A percentile compares a stretch with the other conserved stretches of the same genome.
These are phyloP conservation scores for Penicillium dipodomyicola DNA, from an alignment of 495 filamentous ascomycete species.

Conservation along the genomic window DNA sequence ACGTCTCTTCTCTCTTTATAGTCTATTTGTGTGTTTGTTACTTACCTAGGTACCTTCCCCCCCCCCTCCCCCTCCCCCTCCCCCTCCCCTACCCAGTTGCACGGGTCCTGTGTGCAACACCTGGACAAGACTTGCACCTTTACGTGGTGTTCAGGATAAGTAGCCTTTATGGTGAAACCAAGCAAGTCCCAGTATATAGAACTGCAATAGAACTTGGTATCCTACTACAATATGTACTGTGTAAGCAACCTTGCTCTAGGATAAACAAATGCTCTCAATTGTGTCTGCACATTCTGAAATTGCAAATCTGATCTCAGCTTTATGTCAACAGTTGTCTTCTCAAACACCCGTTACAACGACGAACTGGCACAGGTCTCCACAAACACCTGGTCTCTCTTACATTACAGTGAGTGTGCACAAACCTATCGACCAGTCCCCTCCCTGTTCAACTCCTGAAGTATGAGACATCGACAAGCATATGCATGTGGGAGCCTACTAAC, in stretches of 20 bases:
- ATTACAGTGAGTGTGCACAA: background rate
- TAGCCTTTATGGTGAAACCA: background rate
- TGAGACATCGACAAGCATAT: background rate
- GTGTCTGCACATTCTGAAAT: background rate
- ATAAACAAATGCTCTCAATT: background rate
- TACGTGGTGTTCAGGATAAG: conserved; percentile 1
- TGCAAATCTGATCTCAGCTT: background rate
- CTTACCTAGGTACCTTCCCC: too few relatives aligned
- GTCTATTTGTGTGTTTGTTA: background rate
- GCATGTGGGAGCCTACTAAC: background rate
- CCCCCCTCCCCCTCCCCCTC: too few relatives aligned
- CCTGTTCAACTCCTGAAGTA: background rate
- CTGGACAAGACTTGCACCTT: conserved; percentile 3
- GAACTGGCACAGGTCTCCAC: background rate
- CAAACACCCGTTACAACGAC: background rate
- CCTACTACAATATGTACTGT: background rate
- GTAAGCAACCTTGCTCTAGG: background rate
- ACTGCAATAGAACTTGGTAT: background rate
- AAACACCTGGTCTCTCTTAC: background rate
- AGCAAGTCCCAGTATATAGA: background rate
- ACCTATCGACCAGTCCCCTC: background rate
- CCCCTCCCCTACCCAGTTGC: background rate
- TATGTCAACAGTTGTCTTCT: background rate
- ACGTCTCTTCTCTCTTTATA: too few relatives aligned
- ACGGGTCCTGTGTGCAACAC: background rate